Percentiles rank a stretch among this genome's conserved stretches.
These are phyloP conservation scores for Quercus dentata DNA, from an alignment of 306 rosid genomes.

Conservation along the genomic window DNA sequence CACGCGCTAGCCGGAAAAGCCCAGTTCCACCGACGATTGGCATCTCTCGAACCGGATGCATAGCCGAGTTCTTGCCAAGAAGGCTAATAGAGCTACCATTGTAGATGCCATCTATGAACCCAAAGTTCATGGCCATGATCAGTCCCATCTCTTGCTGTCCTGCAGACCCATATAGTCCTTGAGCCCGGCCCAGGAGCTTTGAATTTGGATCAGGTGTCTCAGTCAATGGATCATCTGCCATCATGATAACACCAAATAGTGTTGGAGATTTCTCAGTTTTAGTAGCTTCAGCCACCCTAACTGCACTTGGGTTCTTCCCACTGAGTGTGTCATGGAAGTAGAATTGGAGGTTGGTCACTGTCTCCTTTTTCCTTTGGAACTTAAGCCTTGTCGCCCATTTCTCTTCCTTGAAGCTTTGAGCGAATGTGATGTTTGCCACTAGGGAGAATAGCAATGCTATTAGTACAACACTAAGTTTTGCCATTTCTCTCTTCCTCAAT, in stretches of 20 bases:
- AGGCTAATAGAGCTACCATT: conserved; percentile 63
- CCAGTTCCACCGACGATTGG: conserved; percentile 81
- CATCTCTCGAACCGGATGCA: conserved; percentile 62
- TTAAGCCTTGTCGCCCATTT: conserved; percentile 28
- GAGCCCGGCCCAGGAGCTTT: conserved; percentile 68
- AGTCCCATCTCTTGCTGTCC: conserved; percentile 59
- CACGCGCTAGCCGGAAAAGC: conserved; percentile 68
- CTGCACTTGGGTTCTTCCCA: conserved; percentile 63
- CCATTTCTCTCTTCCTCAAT: conserved; percentile 25
- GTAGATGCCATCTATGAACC: conserved; percentile 51
- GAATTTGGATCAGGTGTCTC: conserved; percentile 72
- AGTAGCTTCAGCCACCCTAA: conserved; percentile 50
- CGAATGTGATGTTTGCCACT: background rate
- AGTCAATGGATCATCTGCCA: conserved; percentile 73
- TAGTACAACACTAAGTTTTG: conserved; percentile 15
- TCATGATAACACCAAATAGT: conserved; percentile 50
- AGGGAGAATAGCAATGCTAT: background rate
- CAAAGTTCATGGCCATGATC: conserved; percentile 59
- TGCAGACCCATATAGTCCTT: conserved; percentile 65
- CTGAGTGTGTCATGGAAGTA: conserved; percentile 78
- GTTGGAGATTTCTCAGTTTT: conserved; percentile 37
- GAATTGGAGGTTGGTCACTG: conserved; percentile 59
- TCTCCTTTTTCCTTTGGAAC: conserved; percentile 23
- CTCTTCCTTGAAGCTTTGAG: conserved; percentile 21
- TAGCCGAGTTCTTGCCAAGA: conserved; percentile 52